Evolutionary conservation across 306 rosid species (phyloP).

Genomic region (Dryas octopetala): DNA sequence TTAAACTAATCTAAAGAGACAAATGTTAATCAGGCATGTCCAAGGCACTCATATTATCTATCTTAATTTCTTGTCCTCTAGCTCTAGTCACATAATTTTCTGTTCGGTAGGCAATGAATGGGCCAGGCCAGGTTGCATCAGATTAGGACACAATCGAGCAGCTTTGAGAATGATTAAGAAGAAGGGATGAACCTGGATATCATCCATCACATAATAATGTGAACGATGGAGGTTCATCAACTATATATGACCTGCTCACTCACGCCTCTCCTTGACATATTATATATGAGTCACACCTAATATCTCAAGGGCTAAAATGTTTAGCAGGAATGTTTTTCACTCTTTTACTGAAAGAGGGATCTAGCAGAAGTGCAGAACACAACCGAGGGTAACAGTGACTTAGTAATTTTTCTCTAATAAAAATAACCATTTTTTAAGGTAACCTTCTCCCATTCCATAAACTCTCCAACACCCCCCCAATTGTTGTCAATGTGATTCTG

Average conservation of each 20-base stretch:
- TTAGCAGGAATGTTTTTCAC: background rate
- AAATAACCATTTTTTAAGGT: too few species aligned
- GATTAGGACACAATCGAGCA: constrained; percentile 17
- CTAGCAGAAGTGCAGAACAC: background rate
- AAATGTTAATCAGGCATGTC: background rate
- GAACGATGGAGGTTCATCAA: too few species aligned
- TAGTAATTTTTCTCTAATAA: too few species aligned
- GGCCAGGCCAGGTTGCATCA: background rate
- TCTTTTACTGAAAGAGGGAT: background rate
- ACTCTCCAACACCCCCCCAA: too few species aligned
- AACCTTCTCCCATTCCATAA: too few species aligned
- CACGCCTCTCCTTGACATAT: background rate
- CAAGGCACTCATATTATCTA: background rate
- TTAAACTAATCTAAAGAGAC: background rate
- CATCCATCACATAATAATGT: too few species aligned
- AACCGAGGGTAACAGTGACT: background rate
- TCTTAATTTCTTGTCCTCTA: background rate
- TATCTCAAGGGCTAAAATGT: background rate
- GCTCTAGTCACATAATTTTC: background rate
- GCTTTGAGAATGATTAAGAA: constrained; percentile 6
- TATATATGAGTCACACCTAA: background rate
- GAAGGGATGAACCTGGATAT: constrained; percentile 1
- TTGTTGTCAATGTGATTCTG: too few species aligned
- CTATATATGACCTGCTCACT: background rate
- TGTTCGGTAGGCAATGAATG: background rate